These are phyloP conservation scores for Magnusiomyces paraingens DNA, from an alignment of 1,139 yeast genomes.

Conservation along the genomic window DNA sequence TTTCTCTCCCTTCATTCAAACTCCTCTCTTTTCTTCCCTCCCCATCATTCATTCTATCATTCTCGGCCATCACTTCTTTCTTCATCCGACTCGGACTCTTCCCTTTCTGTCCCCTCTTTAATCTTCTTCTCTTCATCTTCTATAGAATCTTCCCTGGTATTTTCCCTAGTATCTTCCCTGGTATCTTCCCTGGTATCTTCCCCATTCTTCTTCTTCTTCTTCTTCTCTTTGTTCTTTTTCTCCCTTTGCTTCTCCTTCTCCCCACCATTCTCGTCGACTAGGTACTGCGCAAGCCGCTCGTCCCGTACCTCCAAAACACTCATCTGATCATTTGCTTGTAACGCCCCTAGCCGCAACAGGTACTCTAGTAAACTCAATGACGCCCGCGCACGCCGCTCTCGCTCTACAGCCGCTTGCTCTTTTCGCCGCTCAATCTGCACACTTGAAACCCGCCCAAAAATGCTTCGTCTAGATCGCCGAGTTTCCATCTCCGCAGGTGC, in stretches of 20 bases:
- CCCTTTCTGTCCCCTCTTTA: no score
- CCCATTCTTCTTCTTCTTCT: no score
- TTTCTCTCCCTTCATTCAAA: no score
- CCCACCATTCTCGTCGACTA: slow-evolving; percentile 46
- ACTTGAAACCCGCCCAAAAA: no score
- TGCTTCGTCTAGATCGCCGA: neutral
- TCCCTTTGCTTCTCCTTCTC: neutral
- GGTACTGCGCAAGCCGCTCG: slow-evolving; percentile 57
- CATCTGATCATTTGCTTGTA: slow-evolving; percentile 57
- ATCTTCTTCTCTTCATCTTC: no score
- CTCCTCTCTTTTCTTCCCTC: no score
- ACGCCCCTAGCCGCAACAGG: slow-evolving; percentile 50
- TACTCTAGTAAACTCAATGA: slow-evolving; percentile 62
- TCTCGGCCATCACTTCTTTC: neutral
- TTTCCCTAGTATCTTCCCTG: no score
- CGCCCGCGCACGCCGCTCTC: neutral
- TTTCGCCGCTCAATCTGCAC: no score
- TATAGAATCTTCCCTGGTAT: no score
- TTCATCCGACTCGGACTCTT: neutral
- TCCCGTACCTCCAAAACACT: slow-evolving; percentile 54
- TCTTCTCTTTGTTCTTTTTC: neutral
- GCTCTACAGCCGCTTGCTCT: no score
- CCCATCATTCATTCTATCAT: no score
- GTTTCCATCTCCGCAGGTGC: neutral
- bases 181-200: no score